Evolutionary conservation across 2,329 filamentous ascomycete species (phyloP).

Genomic region (Didymella exigua): DNA sequence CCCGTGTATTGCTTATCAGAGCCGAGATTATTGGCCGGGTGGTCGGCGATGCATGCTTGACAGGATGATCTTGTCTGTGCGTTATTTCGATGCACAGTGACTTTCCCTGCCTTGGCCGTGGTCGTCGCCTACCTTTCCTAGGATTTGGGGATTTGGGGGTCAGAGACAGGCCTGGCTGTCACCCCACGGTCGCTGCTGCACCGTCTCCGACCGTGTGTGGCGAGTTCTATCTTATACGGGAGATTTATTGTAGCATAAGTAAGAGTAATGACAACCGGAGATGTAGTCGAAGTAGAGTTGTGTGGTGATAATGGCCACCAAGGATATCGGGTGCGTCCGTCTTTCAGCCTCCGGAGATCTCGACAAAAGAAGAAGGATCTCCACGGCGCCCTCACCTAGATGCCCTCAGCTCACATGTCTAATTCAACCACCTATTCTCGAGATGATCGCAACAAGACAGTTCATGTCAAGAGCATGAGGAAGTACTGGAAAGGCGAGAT

Average conservation of each 20-base stretch:
- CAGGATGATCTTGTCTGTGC: slow-evolving; percentile 6
- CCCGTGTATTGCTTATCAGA: slow-evolving; percentile 11
- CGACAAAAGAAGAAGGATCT: slow-evolving; percentile 18
- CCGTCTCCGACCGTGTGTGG: slow-evolving; percentile 6
- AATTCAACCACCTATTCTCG: slow-evolving; percentile 1
- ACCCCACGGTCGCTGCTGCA: neutral
- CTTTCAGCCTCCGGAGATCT: slow-evolving; percentile 20
- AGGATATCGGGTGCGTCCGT: slow-evolving; percentile 19
- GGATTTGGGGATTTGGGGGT: slow-evolving; percentile 4
- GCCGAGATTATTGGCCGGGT: slow-evolving; percentile 11
- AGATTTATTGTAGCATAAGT: neutral
- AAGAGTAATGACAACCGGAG: neutral
- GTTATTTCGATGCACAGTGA: neutral
- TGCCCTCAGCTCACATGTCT: slow-evolving; percentile 9
- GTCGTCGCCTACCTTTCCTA: slow-evolving; percentile 13
- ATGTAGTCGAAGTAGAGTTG: slow-evolving; percentile 20
- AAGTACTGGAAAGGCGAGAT: no score
- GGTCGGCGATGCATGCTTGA: slow-evolving; percentile 13
- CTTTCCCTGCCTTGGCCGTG: neutral
- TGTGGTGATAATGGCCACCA: slow-evolving; percentile 13
- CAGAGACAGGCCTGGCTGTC: neutral
- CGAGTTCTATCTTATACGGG: neutral
- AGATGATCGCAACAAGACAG: neutral
- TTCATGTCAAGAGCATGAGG: no score
- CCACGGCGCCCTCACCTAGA: slow-evolving; percentile 2